A percentile compares a stretch with the other conserved stretches of the same genome.
Evolutionary conservation across 768 basidiomycete species (phyloP).

Genomic region (Epithele typhae): DNA sequence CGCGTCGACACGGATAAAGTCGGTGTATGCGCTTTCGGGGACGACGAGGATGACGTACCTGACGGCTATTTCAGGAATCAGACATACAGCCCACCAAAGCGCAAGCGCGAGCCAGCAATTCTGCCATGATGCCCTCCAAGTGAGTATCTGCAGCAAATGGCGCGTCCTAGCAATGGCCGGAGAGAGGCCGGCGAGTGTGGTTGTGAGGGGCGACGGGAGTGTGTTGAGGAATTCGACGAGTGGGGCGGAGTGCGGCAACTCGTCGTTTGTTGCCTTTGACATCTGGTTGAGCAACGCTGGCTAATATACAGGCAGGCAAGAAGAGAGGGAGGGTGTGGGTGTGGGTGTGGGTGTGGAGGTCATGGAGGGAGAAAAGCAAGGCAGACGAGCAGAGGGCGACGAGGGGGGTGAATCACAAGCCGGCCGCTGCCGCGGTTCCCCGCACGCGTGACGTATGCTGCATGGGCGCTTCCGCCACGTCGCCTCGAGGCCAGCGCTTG

Average conservation of each 20-base stretch:
- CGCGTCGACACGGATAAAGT: no score
- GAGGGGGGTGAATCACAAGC: no score
- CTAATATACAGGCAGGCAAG: no score
- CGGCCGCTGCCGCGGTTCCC: no score
- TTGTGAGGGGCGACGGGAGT: constrained; percentile 59
- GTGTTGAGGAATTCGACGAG: constrained; percentile 47
- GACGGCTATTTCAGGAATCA: constrained; percentile 42
- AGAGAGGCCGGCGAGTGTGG: constrained; percentile 57
- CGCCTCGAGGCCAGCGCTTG: no score
- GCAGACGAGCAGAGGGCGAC: no score
- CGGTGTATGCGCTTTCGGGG: no score
- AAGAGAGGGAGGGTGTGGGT: no score
- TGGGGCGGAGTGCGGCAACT: constrained; percentile 1
- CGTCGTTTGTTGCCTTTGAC: no score
- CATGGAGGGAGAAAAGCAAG: no score
- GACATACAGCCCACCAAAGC: constrained; percentile 74
- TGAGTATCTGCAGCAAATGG: constrained; percentile 42
- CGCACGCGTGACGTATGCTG: neutral
- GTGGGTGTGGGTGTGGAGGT: no score
- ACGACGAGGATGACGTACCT: constrained; percentile 33
- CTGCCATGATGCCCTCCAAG: constrained; percentile 56
- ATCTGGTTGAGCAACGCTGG: no score
- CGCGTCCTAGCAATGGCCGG: constrained; percentile 46
- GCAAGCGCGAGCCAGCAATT: constrained; percentile 65
- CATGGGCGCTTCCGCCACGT: neutral